Evolutionary conservation across 2,329 filamentous ascomycete species (phyloP).

Genomic region (Lecanicillium sp.): DNA sequence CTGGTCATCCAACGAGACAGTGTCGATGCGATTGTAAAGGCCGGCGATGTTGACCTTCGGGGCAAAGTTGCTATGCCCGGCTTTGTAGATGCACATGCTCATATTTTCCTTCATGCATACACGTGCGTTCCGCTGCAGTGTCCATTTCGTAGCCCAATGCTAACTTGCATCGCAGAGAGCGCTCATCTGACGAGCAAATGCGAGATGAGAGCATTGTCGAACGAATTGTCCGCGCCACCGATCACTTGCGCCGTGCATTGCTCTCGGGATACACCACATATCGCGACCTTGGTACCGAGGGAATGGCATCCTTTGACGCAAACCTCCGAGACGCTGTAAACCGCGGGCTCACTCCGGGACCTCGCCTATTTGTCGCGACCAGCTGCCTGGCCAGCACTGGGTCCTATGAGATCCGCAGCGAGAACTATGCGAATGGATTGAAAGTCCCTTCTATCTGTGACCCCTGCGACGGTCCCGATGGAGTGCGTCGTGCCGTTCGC

Average conservation of each 20-base stretch:
- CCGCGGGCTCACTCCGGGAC: constrained; percentile 47
- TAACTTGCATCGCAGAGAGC: constrained; percentile 27
- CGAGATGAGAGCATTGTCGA: constrained; percentile 54
- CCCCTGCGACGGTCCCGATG: constrained; percentile 41
- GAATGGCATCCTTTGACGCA: constrained; percentile 42
- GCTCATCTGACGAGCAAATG: constrained; percentile 41
- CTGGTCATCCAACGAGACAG: constrained; percentile 25
- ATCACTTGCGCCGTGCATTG: constrained; percentile 46
- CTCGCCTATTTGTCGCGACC: constrained; percentile 50
- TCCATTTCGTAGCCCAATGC: constrained; percentile 6
- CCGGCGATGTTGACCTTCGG: constrained; percentile 47
- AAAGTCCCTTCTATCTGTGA: constrained; percentile 30
- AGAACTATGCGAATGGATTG: constrained; percentile 32
- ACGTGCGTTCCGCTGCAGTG: constrained; percentile 24
- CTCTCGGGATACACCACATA: constrained; percentile 55
- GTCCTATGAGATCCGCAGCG: constrained; percentile 42
- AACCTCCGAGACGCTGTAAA: constrained; percentile 48
- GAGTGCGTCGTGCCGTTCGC: constrained; percentile 39
- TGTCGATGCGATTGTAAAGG: constrained; percentile 20
- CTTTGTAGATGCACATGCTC: constrained; percentile 49
- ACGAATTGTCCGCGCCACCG: constrained; percentile 46
- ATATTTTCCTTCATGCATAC: constrained; percentile 50
- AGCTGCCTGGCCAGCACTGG: constrained; percentile 43
- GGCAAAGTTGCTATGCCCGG: constrained; percentile 46
- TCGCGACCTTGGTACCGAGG: constrained; percentile 50